Evolutionary conservation across 106 monocot species (phyloP).

Genomic region (Dactylorhiza incarnata): DNA sequence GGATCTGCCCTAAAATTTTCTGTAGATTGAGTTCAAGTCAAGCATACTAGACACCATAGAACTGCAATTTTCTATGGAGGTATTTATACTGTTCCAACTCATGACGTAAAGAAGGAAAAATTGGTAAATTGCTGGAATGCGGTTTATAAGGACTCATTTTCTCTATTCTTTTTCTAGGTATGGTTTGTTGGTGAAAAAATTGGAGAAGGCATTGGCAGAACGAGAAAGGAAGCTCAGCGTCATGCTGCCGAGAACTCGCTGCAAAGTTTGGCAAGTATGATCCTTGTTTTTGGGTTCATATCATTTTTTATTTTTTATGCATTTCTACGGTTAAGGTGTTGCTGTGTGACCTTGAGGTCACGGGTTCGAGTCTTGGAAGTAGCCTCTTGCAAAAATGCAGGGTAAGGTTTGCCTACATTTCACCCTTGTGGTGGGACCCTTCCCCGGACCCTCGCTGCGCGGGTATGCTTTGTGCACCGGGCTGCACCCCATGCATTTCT

Average conservation of each 20-base stretch:
- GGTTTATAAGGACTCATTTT: background rate
- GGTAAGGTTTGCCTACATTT: no score
- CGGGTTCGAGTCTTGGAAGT: no score
- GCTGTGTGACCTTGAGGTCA: no score
- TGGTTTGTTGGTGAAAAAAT: conserved; percentile 91
- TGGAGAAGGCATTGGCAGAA: conserved; percentile 83
- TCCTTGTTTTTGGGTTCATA: background rate
- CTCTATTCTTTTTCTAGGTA: conserved; percentile 39
- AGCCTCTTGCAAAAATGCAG: no score
- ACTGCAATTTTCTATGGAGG: conserved; percentile 66
- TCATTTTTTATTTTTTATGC: background rate
- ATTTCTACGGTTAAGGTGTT: background rate
- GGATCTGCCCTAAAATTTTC: conserved; percentile 3
- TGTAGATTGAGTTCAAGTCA: conserved; percentile 62
- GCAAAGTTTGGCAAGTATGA: conserved; percentile 69
- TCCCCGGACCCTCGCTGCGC: no score
- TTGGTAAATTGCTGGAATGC: background rate
- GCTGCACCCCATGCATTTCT: background rate
- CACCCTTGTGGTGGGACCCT: no score
- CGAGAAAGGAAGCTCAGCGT: conserved; percentile 76
- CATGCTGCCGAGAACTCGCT: conserved; percentile 64
- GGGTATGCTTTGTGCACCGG: no score
- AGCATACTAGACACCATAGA: conserved; percentile 47
- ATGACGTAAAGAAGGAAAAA: background rate
- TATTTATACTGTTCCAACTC: conserved; percentile 8